Base-by-base conservation (phyloP, 1,284 basidiomycete genomes). In the Leccinum subrobustum region DNA sequence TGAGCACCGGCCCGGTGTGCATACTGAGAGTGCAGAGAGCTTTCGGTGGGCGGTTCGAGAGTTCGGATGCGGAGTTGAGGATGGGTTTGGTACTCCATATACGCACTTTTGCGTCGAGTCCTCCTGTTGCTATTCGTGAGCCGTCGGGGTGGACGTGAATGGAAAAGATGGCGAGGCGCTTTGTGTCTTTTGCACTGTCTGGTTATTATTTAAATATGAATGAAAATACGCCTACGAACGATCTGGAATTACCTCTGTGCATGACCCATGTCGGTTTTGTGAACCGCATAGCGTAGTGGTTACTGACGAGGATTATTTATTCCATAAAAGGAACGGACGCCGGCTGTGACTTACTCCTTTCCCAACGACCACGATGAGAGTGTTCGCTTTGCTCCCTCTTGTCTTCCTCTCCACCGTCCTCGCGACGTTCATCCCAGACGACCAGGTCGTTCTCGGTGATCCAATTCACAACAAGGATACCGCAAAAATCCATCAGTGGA, bases 1-100 rank as follows among this genome's bases (percentile, higher is more conserved):
- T 89, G 25, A 99, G 80, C 2, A 99, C 96, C 0, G 95, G 93
- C 0, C 96, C 96, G 0, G 93, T 94, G 73, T 99, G 97, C 83
- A 95, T 92, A 1, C 91, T 87, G 58, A 99, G 83, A 1, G 96
- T 98, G 68, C 91, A 95, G 23, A 99, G 80, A 18, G 92, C 86
- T 72, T 95, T 95, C 44, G 93, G 93, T 31, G 92, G 90, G 54
- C 83, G 84, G 42, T 88, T 87, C 14, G 88, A 87, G n/a, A 79
- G 76, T 65, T 95, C 93, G 0, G 87, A 85, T 16, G 85, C 81
- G 23, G 82, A 76, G 62, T 89, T 88, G 35, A 98, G 79, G 66
- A 99, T 96, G 1, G 96, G 94, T 61, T 91, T 89, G 0, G 96
- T 98, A 64, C 91, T 92, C 97, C 97, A 99, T 75, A 99, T 95